These are phyloP conservation scores for Trichoderma guizhouense DNA, from an alignment of 2,329 filamentous ascomycete species.

Conservation along the genomic window DNA sequence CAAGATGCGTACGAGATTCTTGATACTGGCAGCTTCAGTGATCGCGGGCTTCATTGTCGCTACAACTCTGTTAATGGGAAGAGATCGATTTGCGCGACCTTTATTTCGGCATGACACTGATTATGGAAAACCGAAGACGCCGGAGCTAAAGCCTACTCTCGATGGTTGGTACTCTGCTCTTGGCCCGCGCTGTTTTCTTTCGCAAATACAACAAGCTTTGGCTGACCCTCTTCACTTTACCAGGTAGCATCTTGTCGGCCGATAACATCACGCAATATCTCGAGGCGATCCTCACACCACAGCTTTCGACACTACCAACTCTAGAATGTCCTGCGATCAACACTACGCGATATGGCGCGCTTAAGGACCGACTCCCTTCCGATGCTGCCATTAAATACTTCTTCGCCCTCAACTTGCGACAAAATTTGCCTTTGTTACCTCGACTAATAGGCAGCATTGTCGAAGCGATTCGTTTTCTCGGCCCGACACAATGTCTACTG, in stretches of 20 bases:
- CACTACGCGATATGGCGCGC: constrained; percentile 22
- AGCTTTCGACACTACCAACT: constrained; percentile 21
- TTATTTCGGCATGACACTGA: not conserved
- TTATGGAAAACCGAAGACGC: not conserved
- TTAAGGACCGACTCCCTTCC: constrained; percentile 10
- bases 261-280: constrained; percentile 23
- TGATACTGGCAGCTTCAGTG: constrained; percentile 5
- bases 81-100: not conserved
- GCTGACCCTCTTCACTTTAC: not conserved
- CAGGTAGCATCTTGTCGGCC: constrained; percentile 10
- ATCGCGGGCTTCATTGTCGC: constrained; percentile 11
- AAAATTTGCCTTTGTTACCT: constrained; percentile 43
- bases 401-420: constrained; percentile 49
- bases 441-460: constrained; percentile 46
- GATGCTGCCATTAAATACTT: constrained; percentile 35
- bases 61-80: constrained; percentile 6
- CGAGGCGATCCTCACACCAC: constrained; percentile 26
- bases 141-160: constrained; percentile 30
- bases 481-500: constrained; percentile 45
- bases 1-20: constrained; percentile 11
- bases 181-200: not conserved
- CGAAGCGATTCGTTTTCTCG: constrained; percentile 47
- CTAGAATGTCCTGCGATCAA: constrained; percentile 27
- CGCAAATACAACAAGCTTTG: not conserved
- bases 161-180: constrained; percentile 33